These are phyloP conservation scores for Immersiella caudata DNA, from an alignment of 495 filamentous ascomycete genomes.

Conservation along the genomic window DNA sequence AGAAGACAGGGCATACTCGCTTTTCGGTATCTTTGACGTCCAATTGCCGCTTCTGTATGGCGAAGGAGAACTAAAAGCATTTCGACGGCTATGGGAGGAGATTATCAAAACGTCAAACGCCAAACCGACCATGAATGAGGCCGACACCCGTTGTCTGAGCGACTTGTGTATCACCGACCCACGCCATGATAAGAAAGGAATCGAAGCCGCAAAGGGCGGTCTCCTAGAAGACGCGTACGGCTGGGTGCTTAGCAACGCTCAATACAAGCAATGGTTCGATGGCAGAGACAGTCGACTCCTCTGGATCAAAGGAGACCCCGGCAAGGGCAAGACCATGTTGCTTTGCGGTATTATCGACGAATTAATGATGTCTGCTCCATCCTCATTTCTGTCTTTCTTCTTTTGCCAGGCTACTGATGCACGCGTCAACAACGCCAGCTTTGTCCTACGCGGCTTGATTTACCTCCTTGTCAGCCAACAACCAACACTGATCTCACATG, in stretches of 20 bases:
- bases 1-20: too few species aligned
- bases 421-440: constrained; percentile 43
- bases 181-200: constrained; percentile 6
- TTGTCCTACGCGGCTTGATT: constrained; percentile 47
- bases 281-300: not conserved
- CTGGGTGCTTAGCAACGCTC: not conserved
- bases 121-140: too few species aligned
- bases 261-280: not conserved
- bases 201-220: constrained; percentile 5
- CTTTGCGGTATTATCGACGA: constrained; percentile 12
- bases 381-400: constrained; percentile 43
- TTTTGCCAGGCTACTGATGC: constrained; percentile 47
- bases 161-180: constrained; percentile 2
- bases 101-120: constrained; percentile 4
- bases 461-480: constrained; percentile 43
- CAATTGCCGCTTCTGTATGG: too few species aligned
- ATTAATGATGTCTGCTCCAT: not conserved
- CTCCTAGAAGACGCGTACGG: constrained; percentile 1
- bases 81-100: constrained; percentile 3
- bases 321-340: constrained; percentile 16
- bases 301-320: constrained; percentile 6
- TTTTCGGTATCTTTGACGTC: too few species aligned
- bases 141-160: not conserved
- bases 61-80: too few species aligned
- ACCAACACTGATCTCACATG: constrained; percentile 39